Percentiles rank a stretch among this genome's conserved stretches.
These are phyloP conservation scores for Lipomyces anomalus DNA, from an alignment of 805 yeast genomes.

Conservation along the genomic window DNA sequence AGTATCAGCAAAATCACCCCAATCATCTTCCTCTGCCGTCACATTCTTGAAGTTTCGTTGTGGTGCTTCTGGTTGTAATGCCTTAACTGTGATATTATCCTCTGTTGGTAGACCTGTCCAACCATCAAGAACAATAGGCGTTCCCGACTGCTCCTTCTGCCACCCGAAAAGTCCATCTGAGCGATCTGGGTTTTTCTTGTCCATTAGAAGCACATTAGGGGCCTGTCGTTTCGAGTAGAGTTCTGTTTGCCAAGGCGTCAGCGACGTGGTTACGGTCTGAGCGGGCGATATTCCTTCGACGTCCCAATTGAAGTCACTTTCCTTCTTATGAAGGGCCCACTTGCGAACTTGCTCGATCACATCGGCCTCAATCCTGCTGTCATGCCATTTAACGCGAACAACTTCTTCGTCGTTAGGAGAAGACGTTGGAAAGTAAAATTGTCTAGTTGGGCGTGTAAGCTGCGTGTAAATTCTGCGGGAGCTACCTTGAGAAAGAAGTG, in stretches of 20 bases:
- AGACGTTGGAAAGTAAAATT: constrained; percentile 18
- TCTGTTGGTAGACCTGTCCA: background rate
- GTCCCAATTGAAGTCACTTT: constrained; percentile 18
- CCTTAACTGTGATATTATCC: background rate
- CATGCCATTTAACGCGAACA: constrained; percentile 11
- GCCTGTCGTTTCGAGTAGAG: background rate
- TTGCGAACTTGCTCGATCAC: constrained; percentile 15
- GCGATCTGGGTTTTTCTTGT: background rate
- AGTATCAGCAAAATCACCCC: constrained; percentile 7
- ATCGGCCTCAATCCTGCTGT: constrained; percentile 12
- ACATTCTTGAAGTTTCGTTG: background rate
- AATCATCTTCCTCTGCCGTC: constrained; percentile 3
- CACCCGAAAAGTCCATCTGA: constrained; percentile 6
- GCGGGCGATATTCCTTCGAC: constrained; percentile 7
- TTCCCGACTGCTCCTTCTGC: too few relatives aligned
- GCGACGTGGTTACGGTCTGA: background rate
- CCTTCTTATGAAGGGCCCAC: constrained; percentile 7
- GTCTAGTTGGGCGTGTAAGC: constrained; percentile 27
- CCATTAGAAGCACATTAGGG: background rate
- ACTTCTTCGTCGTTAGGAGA: constrained; percentile 11
- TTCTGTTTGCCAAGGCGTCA: background rate
- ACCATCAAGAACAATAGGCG: too few relatives aligned
- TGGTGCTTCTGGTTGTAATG: background rate
- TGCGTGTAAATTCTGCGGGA: constrained; percentile 21
- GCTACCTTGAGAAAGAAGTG: background rate